phyloP scores from a whole-genome alignment of 768 basidiomycete genomes.

The Mycena belliarum region DNA sequence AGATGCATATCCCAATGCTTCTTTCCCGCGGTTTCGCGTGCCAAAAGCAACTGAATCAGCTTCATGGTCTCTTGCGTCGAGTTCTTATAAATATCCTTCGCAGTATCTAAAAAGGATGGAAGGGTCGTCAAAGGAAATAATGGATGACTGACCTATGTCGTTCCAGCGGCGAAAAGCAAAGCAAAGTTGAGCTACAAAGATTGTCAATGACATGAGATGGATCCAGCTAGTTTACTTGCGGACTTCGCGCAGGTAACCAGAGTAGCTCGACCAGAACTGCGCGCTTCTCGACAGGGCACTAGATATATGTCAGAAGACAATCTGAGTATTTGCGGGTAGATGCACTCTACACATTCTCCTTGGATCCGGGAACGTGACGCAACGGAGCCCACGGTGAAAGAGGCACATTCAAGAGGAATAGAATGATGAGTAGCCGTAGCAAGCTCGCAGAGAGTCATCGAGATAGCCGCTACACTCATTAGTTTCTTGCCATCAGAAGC shows the following conservation, averaged over 20 bases:
- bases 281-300: slow-evolving; percentile 78
- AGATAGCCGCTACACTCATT: slow-evolving; percentile 57
- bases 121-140: not conserved
- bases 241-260: slow-evolving; percentile 78
- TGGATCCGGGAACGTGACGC: slow-evolving; percentile 25
- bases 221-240: slow-evolving; percentile 58
- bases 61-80: slow-evolving; percentile 57
- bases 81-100: slow-evolving; percentile 68
- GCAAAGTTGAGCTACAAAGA: slow-evolving; percentile 65
- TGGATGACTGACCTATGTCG: slow-evolving; percentile 58
- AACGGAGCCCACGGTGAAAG: slow-evolving; percentile 32
- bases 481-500: not conserved
- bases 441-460: slow-evolving; percentile 80
- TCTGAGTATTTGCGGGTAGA: not conserved
- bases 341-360: slow-evolving; percentile 56
- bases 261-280: slow-evolving; percentile 86
- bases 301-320: not conserved
- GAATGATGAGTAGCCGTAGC: slow-evolving; percentile 70
- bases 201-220: not conserved
- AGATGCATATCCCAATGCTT: slow-evolving; percentile 32
- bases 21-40: slow-evolving; percentile 42
- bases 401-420: slow-evolving; percentile 63
- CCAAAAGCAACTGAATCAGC: slow-evolving; percentile 46
- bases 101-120: slow-evolving; percentile 44
- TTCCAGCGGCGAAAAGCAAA: slow-evolving; percentile 73